Evolutionary conservation across 176 grass and related monocot species (phyloP).

Genomic region (Carex scoparia): DNA sequence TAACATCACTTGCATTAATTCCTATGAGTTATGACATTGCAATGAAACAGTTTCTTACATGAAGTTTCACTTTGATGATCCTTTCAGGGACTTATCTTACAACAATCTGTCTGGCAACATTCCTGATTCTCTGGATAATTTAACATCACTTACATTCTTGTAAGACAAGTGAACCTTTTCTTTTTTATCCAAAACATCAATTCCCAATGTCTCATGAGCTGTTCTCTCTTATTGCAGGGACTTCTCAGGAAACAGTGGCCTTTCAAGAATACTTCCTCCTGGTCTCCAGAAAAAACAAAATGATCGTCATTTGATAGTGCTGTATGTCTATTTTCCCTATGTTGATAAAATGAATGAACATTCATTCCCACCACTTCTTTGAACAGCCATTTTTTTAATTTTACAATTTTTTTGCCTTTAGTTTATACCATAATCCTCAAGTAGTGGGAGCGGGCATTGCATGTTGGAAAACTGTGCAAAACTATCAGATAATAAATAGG

Average conservation of each 20-base stretch:
- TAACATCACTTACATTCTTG: neutral
- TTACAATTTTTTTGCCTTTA: neutral
- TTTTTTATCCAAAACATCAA: neutral
- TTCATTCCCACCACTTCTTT: neutral
- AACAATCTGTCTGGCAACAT: constrained; percentile 2
- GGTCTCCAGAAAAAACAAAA: constrained; percentile 34
- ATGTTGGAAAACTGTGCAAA: neutral
- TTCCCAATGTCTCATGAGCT: neutral
- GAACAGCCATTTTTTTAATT: neutral
- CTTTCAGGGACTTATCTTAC: constrained; percentile 3
- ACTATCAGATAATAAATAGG: neutral
- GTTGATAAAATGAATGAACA: neutral
- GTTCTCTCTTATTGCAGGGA: constrained; percentile 19
- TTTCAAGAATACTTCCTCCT: constrained; percentile 28
- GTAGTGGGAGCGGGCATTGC: neutral
- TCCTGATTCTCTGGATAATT: neutral
- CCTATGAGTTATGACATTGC: too few relatives aligned
- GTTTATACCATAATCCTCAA: neutral
- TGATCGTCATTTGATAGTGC: constrained; percentile 22
- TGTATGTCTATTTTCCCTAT: constrained; percentile 19
- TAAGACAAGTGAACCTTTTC: neutral
- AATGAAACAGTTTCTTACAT: too few relatives aligned
- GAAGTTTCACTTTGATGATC: too few relatives aligned
- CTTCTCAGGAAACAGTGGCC: constrained; percentile 31
- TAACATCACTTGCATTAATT: too few relatives aligned